A percentile compares a stretch with the other conserved stretches of the same genome.
Conservation (phyloP, 2,329 filamentous ascomycete genomes). For the Fusarium luffae region DNA sequence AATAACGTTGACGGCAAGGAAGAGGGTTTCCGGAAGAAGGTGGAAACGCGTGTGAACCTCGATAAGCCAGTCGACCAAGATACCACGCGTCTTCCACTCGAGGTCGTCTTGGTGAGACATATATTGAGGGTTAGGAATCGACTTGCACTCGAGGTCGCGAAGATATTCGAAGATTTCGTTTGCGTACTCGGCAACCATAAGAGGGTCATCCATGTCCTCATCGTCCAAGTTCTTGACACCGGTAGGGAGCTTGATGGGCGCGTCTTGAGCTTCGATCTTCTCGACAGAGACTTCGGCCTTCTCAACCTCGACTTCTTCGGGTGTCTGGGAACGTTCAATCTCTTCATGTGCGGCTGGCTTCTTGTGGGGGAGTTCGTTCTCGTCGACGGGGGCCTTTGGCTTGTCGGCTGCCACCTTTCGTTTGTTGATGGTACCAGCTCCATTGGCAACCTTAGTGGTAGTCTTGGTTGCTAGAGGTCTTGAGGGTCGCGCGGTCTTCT, state of each 20-base stretch:
- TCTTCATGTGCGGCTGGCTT: slow-evolving; percentile 65
- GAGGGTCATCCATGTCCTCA: slow-evolving; percentile 90
- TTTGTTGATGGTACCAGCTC: slow-evolving; percentile 78
- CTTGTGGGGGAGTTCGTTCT: slow-evolving; percentile 76
- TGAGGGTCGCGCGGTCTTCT: slow-evolving; percentile 74
- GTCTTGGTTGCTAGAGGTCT: slow-evolving; percentile 76
- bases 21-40: slow-evolving; percentile 93
- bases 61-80: slow-evolving; percentile 97
- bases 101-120: slow-evolving; percentile 95
- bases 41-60: slow-evolving; percentile 98
- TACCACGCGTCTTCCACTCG: slow-evolving; percentile 98
- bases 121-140: slow-evolving; percentile 89
- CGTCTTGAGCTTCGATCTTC: slow-evolving; percentile 31
- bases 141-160: slow-evolving; percentile 81
- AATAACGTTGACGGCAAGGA: slow-evolving; percentile 97
- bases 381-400: slow-evolving; percentile 68
- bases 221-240: slow-evolving; percentile 76
- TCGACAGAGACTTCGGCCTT: slow-evolving; percentile 17
- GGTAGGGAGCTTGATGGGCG: slow-evolving; percentile 23
- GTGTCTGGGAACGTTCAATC: slow-evolving; percentile 53
- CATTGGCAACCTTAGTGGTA: slow-evolving; percentile 70
- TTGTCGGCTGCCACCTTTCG: slow-evolving; percentile 70
- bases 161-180: slow-evolving; percentile 98
- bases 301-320: slow-evolving; percentile 39
- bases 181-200: slow-evolving; percentile 98